Percentiles rank a stretch among this genome's conserved stretches.
Evolutionary conservation across 2,329 filamentous ascomycete species (phyloP).

Genomic region (Hypoxylon sp.): DNA sequence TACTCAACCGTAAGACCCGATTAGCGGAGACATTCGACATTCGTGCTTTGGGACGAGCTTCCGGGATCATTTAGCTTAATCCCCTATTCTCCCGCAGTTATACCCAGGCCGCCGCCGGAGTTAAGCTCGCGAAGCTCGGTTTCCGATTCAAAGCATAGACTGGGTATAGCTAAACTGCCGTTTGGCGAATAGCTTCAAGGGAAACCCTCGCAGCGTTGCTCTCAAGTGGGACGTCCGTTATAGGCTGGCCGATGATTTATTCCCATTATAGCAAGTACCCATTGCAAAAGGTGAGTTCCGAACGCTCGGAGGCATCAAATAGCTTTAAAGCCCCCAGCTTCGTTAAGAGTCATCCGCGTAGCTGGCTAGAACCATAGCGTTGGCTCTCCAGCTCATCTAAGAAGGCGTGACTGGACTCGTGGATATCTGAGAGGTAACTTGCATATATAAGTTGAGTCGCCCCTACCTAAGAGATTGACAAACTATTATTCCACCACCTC

Average conservation of each 20-base stretch:
- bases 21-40: not conserved
- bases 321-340: not conserved
- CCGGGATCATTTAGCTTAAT: not conserved
- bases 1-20: not conserved
- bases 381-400: too few species aligned
- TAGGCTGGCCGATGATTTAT: conserved; percentile 9
- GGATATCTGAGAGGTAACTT: not conserved
- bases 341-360: not conserved
- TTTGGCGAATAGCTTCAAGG: not conserved
- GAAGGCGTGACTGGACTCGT: too few species aligned
- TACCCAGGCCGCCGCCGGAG: conserved; percentile 2
- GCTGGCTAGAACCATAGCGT: not conserved
- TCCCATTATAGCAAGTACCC: not conserved
- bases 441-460: not conserved
- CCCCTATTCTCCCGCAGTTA: conserved; percentile 1
- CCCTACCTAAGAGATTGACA: too few species aligned
- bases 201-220: conserved; percentile 3
- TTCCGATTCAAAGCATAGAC: not conserved
- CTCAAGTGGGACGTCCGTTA: conserved; percentile 1
- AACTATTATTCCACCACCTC: not conserved
- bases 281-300: conserved; percentile 1
- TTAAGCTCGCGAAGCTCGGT: conserved; percentile 12
- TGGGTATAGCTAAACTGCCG: not conserved
- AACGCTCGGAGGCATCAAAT: not conserved
- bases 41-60: not conserved